Evolutionary conservation across 306 rosid genomes (phyloP), one percentile per base, ranked within the genome.

Genomic region (Vachellia collinsii): DNA sequence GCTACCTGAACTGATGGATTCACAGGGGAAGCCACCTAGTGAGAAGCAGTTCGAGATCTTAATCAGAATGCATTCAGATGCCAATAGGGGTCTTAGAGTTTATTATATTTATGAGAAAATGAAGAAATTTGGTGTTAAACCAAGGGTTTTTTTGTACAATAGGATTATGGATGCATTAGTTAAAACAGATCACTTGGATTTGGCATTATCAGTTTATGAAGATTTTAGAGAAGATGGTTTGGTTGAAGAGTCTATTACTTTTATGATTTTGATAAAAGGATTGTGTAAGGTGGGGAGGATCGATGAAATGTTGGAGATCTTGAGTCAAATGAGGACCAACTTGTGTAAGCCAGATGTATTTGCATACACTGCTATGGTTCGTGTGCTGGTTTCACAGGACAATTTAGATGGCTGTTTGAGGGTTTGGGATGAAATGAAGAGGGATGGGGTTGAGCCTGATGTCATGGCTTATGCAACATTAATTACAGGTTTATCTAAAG

Each of bases 21-120:
- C 95, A 0, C 97, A 94, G 48, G 97, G 97, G 14, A 94, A 85
- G 54, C 90, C 91, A 1, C 97, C 98, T 0, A 88, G 87, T n/a
- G 93, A 92, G 86, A 94, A 91, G 69, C 93, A 94, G 81, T 94
- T 91, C 11, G 97, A 94, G 91, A 94, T 94, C 50, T 77, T 94
- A 11, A 89, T 93, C 41, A 79, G 95, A 43, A 93, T 91, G 94
- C 99, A 93, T 37, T 58, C 82, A 1, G 95, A 93, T 66, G 92
- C 91, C 78, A 92, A 87, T 25, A 82, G 94, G 64, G 95, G 97
- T 39, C 89, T 91, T 39, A 87, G 94, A 79, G 91, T 89, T 41
- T 88, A 91, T 77, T 80, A 92, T 58, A 85, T 93, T 1, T 93
- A 89, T 65, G 89, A 90, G 77, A 93, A 91, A 77, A 94, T 94